Evolutionary conservation across 495 filamentous ascomycete genomes (phyloP).

Genomic region (Pseudotulostoma volvatum): DNA sequence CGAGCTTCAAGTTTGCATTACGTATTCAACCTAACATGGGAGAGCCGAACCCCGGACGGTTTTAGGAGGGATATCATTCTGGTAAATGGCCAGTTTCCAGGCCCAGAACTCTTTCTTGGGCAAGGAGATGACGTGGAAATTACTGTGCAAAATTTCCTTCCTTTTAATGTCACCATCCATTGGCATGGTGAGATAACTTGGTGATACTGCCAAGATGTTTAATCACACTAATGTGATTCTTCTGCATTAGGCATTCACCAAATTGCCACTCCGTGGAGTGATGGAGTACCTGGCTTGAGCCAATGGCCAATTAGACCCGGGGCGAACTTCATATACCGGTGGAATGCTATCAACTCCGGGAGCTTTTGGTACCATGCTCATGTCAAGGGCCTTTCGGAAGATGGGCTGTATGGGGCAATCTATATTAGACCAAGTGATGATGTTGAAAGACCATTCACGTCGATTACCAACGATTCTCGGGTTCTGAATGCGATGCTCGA

Average conservation of each 20-base stretch:
- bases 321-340: conserved; percentile 28
- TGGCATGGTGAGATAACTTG: conserved; percentile 17
- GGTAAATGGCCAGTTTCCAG: conserved; percentile 40
- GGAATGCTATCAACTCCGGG: conserved; percentile 5
- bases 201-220: neutral
- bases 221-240: neutral
- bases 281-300: conserved; percentile 35
- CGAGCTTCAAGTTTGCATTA: conserved; percentile 21
- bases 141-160: conserved; percentile 5
- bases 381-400: conserved; percentile 26
- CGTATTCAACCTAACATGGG: conserved; percentile 23
- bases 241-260: conserved; percentile 13
- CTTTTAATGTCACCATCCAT: conserved; percentile 30
- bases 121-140: conserved; percentile 41
- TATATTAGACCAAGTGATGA: conserved; percentile 11
- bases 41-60: conserved; percentile 22
- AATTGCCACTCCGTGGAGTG: conserved; percentile 25
- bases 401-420: conserved; percentile 38
- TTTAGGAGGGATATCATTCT: conserved; percentile 28
- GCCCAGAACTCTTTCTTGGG: conserved; percentile 35
- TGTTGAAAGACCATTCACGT: conserved; percentile 24
- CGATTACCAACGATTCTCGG: conserved; percentile 24
- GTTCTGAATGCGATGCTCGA: conserved; percentile 27
- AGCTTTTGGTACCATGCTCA: conserved; percentile 36
- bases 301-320: conserved; percentile 31